Evolutionary conservation across 2,329 filamentous ascomycete species (phyloP).

Genomic region (Cylindrodendrum hubeiense): DNA sequence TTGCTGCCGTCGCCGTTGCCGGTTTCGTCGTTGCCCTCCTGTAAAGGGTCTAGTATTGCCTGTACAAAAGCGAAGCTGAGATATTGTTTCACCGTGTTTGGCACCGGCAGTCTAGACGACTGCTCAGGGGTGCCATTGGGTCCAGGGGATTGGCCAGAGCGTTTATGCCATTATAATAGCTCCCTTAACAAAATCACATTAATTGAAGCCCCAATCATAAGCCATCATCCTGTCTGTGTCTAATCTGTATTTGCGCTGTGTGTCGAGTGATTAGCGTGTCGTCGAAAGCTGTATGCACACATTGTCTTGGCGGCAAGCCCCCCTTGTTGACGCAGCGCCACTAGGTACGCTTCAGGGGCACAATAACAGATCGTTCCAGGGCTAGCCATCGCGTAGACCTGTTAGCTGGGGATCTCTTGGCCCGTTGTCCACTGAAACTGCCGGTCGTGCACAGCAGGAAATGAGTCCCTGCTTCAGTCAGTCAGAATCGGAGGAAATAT

Average conservation of each 20-base stretch:
- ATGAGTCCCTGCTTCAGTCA: neutral
- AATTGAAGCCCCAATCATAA: neutral
- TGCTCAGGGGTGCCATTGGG: neutral
- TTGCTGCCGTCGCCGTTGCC: slow-evolving; percentile 47
- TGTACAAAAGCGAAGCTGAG: neutral
- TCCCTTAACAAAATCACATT: neutral
- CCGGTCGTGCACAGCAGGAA: neutral
- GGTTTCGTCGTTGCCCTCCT: slow-evolving; percentile 46
- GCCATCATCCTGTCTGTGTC: neutral
- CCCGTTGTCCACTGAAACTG: neutral
- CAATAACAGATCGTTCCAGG: neutral
- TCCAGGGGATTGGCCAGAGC: neutral
- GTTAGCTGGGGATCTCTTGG: neutral
- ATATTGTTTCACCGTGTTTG: neutral
- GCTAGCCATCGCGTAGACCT: neutral
- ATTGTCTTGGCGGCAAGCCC: neutral
- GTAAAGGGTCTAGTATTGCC: slow-evolving; percentile 32
- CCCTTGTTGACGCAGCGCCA: neutral
- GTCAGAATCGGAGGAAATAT: neutral
- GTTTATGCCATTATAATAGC: neutral
- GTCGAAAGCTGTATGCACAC: neutral
- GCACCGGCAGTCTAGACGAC: neutral
- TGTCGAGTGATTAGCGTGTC: neutral
- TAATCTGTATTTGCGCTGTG: neutral
- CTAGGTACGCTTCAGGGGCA: neutral